phyloP scores from a whole-genome alignment of 805 yeast species.

The Clavispora asparagi region DNA sequence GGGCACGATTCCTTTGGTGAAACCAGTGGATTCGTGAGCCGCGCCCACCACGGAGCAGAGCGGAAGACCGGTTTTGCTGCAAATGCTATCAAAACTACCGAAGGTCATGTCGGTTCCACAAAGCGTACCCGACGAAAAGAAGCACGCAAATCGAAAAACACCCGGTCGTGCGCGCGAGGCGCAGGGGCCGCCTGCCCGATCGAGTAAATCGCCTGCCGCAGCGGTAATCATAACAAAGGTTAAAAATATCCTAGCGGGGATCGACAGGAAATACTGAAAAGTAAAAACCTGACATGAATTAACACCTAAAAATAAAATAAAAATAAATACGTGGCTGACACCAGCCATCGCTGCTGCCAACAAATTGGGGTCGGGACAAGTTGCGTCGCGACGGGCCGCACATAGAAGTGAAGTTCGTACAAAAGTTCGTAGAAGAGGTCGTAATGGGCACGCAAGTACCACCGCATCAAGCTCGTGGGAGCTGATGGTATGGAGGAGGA shows the following conservation, averaged over 20 bases:
- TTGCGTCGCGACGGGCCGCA: neutral
- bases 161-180: neutral
- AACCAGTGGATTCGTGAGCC: slow-evolving; percentile 23
- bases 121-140: neutral
- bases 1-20: slow-evolving; percentile 63
- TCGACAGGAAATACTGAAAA: too few species aligned
- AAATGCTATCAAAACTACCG: slow-evolving; percentile 61
- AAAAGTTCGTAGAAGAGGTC: neutral
- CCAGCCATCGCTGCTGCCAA: too few species aligned
- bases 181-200: neutral
- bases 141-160: neutral
- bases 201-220: neutral
- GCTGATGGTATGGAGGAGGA: slow-evolving; percentile 17
- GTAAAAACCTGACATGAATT: neutral
- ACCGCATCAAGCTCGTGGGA: slow-evolving; percentile 4
- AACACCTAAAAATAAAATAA: neutral
- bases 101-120: slow-evolving; percentile 43
- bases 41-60: slow-evolving; percentile 72
- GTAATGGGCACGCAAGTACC: neutral
- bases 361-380: too few species aligned
- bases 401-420: neutral
- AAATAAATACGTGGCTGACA: neutral
- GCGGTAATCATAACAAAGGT: neutral
- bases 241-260: too few species aligned
- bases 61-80: slow-evolving; percentile 69